Base-by-base conservation (phyloP, 768 basidiomycete genomes). In the Mycena vitilis region DNA sequence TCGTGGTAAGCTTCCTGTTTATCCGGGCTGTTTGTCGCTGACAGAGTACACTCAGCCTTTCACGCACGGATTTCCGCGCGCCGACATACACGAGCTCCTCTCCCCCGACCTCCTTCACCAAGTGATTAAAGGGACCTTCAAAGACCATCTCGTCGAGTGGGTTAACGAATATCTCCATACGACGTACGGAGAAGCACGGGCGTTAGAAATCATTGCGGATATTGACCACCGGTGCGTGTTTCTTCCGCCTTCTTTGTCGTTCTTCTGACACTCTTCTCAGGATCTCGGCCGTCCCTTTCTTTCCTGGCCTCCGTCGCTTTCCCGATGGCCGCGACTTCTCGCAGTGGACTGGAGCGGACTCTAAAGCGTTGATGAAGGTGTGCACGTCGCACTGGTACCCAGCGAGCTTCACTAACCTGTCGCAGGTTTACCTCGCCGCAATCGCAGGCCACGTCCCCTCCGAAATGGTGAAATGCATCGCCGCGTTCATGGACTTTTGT, bases 281-380 rank as follows among this genome's bases (percentile, higher is more conserved):
- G 75, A 71, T 44, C 37, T 64, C 8, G 73, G 72, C n/a, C 57
- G 68, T n/a, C n/a, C n/a, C n/a, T n/a, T n/a, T n/a, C n/a, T n/a
- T n/a, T n/a, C n/a, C n/a, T n/a, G n/a, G n/a, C n/a, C n/a, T n/a
- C n/a, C n/a, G n/a, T 6, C 49, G 62, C 5, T 78, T 78, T 57
- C 73, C 75, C 10, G 56, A 76, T 48, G 77, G 78, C 1, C 72
- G 63, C 0, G 64, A 65, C 22, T 78, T 78, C 60, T 63, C 73
- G 30, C 76, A 79, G 51, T 80, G 78, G 79, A 80, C 75, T 5
- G 78, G 76, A 0, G 72, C 79, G 51, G 75, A 79, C 49, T 80
- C 75, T 1, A 80, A 80, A 59, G 77, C 71, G 2, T 55, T 80
- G 1, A 80, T 80, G 76, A 80, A 79, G 74, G 76, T 77, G 30